Conservation (phyloP, 1,284 basidiomycete species). For the Neonothopanus nambi region DNA sequence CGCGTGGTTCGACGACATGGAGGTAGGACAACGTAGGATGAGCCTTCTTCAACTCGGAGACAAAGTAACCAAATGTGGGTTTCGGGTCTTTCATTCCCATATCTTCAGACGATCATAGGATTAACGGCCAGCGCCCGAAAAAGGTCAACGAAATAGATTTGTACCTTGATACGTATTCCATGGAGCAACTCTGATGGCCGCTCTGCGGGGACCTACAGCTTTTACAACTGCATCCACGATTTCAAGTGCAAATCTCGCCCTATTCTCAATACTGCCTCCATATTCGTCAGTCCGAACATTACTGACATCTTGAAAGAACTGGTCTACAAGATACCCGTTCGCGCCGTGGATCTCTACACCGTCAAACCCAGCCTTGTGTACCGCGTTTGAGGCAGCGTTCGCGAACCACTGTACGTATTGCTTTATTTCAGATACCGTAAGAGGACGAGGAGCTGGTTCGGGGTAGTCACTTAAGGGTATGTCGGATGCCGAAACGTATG, state of each 20-base stretch:
- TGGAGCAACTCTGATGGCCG: slow-evolving; percentile 54
- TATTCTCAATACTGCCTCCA: slow-evolving; percentile 49
- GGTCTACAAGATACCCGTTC: slow-evolving; percentile 39
- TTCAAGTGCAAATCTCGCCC: slow-evolving; percentile 42
- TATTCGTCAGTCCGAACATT: slow-evolving; percentile 52
- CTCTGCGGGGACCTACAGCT: slow-evolving; percentile 34
- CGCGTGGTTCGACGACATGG: slow-evolving; percentile 53
- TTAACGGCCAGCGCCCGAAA: background rate
- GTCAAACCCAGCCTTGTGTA: slow-evolving; percentile 42
- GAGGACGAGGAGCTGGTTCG: slow-evolving; percentile 29
- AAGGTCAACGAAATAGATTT: background rate
- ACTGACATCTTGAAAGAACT: slow-evolving; percentile 36
- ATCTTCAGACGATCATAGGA: slow-evolving; percentile 23
- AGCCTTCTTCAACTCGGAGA: slow-evolving; percentile 27
- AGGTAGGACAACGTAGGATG: slow-evolving; percentile 57
- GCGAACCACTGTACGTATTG: slow-evolving; percentile 34
- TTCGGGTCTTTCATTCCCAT: slow-evolving; percentile 50
- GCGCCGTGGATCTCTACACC: slow-evolving; percentile 37
- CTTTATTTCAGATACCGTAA: slow-evolving; percentile 38
- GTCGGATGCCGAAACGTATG: slow-evolving; percentile 40
- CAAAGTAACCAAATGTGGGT: slow-evolving; percentile 41
- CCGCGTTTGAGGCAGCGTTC: slow-evolving; percentile 37
- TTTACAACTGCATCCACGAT: slow-evolving; percentile 37
- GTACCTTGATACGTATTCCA: slow-evolving; percentile 44
- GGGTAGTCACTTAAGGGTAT: slow-evolving; percentile 31